These are phyloP conservation scores for Teunomyces barrocoloradensis DNA, from an alignment of 805 yeast genomes.

Conservation along the genomic window DNA sequence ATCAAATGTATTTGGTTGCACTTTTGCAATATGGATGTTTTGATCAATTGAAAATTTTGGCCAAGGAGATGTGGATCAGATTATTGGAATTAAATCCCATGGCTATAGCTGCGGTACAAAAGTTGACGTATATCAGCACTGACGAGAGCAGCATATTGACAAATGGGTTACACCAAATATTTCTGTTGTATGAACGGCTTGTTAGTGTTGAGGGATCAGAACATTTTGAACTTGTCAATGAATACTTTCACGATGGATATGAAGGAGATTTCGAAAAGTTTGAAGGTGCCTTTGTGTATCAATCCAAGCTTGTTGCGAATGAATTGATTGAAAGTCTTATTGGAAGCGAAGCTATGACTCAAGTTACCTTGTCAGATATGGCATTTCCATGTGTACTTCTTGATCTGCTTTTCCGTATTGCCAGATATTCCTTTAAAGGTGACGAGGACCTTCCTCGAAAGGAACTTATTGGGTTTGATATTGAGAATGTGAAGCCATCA, in stretches of 20 bases:
- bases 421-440: not conserved
- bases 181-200: conserved; percentile 45
- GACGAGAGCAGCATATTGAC: conserved; percentile 36
- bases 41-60: conserved; percentile 25
- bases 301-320: not conserved
- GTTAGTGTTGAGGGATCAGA: conserved; percentile 29
- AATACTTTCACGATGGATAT: not conserved
- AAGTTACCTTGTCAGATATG: not conserved
- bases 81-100: conserved; percentile 13
- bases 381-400: not conserved
- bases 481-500: too few relatives aligned
- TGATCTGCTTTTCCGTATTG: not conserved
- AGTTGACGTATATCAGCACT: conserved; percentile 34
- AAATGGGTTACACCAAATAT: conserved; percentile 39
- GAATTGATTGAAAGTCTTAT: not conserved
- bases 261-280: not conserved
- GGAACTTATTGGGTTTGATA: too few relatives aligned
- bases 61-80: conserved; percentile 19
- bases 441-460: too few relatives aligned
- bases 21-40: conserved; percentile 54
- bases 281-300: not conserved
- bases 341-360: not conserved
- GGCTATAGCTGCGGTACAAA: conserved; percentile 19
- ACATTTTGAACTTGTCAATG: not conserved
- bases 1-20: conserved; percentile 43